These are phyloP conservation scores for Fusarium torulosum DNA, from an alignment of 2,329 filamentous ascomycete genomes.

Conservation along the genomic window DNA sequence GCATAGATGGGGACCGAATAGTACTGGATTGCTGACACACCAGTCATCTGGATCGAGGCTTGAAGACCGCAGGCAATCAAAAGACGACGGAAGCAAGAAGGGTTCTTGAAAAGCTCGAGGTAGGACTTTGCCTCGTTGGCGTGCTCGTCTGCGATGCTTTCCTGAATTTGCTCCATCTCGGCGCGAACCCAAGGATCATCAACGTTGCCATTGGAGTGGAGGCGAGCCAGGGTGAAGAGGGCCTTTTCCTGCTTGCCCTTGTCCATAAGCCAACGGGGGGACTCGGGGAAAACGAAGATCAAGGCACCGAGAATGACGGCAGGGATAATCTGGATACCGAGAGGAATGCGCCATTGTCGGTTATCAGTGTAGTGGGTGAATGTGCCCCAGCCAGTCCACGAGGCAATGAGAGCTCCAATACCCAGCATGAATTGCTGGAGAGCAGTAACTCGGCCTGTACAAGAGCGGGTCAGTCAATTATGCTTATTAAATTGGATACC, in stretches of 20 bases:
- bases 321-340: slow-evolving; percentile 35
- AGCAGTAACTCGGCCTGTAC: slow-evolving; percentile 73
- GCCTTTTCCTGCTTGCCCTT: slow-evolving; percentile 75
- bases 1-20: slow-evolving; percentile 76
- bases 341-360: slow-evolving; percentile 39
- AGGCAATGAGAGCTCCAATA: slow-evolving; percentile 73
- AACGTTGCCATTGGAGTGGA: slow-evolving; percentile 77
- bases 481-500: not conserved
- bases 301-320: slow-evolving; percentile 35
- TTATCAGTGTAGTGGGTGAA: slow-evolving; percentile 8
- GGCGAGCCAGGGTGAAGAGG: slow-evolving; percentile 72
- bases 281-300: slow-evolving; percentile 42
- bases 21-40: slow-evolving; percentile 80
- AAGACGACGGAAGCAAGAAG: slow-evolving; percentile 76
- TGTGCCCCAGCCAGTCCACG: slow-evolving; percentile 28
- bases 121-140: slow-evolving; percentile 79
- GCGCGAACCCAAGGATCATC: slow-evolving; percentile 77
- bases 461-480: not conserved
- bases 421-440: slow-evolving; percentile 86
- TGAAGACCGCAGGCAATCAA: slow-evolving; percentile 78
- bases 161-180: slow-evolving; percentile 79
- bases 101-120: slow-evolving; percentile 72
- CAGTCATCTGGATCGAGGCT: slow-evolving; percentile 81
- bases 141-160: slow-evolving; percentile 73
- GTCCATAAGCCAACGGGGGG: slow-evolving; percentile 68